Base-by-base conservation (phyloP, 345 rosid species). In the Eutrema japonicum region DNA sequence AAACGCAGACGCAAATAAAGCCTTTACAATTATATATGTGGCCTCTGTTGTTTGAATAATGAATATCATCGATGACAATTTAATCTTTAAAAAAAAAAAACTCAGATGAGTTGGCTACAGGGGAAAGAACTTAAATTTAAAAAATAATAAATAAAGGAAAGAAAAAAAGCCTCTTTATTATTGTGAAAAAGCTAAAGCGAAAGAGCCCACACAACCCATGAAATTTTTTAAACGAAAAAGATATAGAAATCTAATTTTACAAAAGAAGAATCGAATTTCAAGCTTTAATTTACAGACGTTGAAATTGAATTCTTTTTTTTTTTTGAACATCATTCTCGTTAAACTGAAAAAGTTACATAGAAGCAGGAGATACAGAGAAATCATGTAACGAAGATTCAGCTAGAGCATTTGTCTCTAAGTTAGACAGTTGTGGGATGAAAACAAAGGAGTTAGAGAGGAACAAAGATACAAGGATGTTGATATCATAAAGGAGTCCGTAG, bases 261-360 rank as follows among this genome's bases (percentile, higher is more conserved):
- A 52, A 43, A 72, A 72, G 54, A 38, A 10, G 63, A 52, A 72
- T 63, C 69, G 46, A 52, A 62, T 51, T 33, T 52, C 26, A 52
- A 13, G 70, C 63, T 72, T 51, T n/a, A n/a, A n/a, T n/a, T n/a
- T 56, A 8, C 0, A 69, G 54, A 69, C 45, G 45, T 71, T 42
- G 54, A 72, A 52, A 8, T 63, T 10, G 70, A 62, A 42, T 26
- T 18, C 1, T 18, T 18, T 18, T 18, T 18, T 18, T 18, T 18
- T 18, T 18, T 18, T 18, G 22, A 18, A 18, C 22, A 18, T 18
- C 22, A 18, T 18, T 18, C 22, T 18, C 22, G 1, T 18, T 18
- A 18, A 18, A 18, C 22, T 18, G 22, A 18, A 18, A 18, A 18
- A 1, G 22, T 18, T 18, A 18, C 22, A 18, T 18, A 18, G 22